Evolutionary conservation across 2,329 filamentous ascomycete genomes (phyloP), one percentile per base, ranked within the genome.

Genomic region (Colletotrichum brevisporum): DNA sequence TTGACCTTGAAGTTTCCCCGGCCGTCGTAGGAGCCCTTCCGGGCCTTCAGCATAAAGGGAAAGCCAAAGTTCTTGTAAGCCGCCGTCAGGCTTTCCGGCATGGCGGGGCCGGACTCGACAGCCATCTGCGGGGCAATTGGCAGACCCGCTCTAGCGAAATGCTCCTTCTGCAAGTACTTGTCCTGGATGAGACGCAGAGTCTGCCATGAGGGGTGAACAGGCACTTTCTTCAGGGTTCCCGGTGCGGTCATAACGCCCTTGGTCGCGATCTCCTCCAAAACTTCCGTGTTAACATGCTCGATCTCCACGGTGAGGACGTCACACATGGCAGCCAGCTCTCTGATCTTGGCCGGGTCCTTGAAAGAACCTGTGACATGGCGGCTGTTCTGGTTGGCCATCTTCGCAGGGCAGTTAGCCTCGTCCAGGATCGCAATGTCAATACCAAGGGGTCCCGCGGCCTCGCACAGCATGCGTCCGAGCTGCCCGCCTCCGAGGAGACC

Each of bases 301-400:
- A 97, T 98, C 81, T 98, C 95, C 15, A 97, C 93, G 0, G 94
- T 98, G 70, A 98, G 84, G 16, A 97, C 89, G 78, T 97, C 93
- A 74, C 91, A 94, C 41, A 85, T 82, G 47, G 87, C 82, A 2
- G 95, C 94, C n/a, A 98, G 85, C 78, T 94, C 86, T 51, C 90
- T 89, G 72, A 98, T 94, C 72, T 93, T 91, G 41, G 89, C 88
- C 0, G 91, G 84, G 73, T 97, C 92, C 78, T 94, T 95, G 86
- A 97, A 98, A 0, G 94, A 97, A 67, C 95, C 95, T 18, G 90
- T 88, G 67, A 97, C 89, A 78, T 98, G 94, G 72, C 86, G 85
- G 73, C 86, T 82, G 78, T 92, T 92, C 73, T 89, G 88, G 80
- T 92, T 94, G 76, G 96, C 91, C 82, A 97, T 94, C 81, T 95